Evolutionary conservation across 2,329 filamentous ascomycete genomes (phyloP).

Genomic region (Coniosporium tulheliwenetii): DNA sequence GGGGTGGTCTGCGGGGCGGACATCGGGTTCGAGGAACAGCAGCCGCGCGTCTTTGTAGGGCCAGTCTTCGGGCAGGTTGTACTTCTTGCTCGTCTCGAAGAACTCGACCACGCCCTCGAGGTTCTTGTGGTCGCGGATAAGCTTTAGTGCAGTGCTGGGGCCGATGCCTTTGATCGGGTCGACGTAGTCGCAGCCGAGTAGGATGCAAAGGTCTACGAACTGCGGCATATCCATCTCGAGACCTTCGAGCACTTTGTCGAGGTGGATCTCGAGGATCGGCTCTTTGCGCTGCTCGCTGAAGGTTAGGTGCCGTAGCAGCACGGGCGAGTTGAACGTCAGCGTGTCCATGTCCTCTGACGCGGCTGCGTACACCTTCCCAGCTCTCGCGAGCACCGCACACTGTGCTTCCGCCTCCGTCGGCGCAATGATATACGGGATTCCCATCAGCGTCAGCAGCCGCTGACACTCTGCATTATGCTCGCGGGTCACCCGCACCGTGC

Average conservation of each 20-base stretch:
- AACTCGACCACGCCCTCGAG: constrained; percentile 76
- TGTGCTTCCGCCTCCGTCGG: constrained; percentile 96
- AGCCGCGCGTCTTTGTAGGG: constrained; percentile 82
- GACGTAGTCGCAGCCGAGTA: constrained; percentile 94
- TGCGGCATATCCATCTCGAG: constrained; percentile 66
- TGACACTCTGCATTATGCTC: constrained; percentile 97
- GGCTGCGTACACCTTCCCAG: constrained; percentile 90
- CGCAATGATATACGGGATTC: constrained; percentile 84
- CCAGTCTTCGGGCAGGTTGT: constrained; percentile 87
- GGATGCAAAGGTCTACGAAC: constrained; percentile 96
- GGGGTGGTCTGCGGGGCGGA: constrained; percentile 65
- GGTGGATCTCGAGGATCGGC: constrained; percentile 86
- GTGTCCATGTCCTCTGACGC: constrained; percentile 99
- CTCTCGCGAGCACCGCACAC: constrained; percentile 76
- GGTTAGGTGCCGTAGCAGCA: constrained; percentile 81
- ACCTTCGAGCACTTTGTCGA: constrained; percentile 75
- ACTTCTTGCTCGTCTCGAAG: constrained; percentile 67
- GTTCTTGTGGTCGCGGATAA: constrained; percentile 81
- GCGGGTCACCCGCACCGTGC: constrained; percentile 85
- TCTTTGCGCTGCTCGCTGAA: constrained; percentile 97
- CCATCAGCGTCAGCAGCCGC: constrained; percentile 82
- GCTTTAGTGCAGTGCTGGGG: constrained; percentile 76
- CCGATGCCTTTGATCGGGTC: constrained; percentile 93
- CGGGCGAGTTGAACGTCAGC: constrained; percentile 83
- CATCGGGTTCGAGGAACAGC: constrained; percentile 84